Evolutionary conservation across 2,329 filamentous ascomycete species (phyloP).

Genomic region (Fusarium illudens): DNA sequence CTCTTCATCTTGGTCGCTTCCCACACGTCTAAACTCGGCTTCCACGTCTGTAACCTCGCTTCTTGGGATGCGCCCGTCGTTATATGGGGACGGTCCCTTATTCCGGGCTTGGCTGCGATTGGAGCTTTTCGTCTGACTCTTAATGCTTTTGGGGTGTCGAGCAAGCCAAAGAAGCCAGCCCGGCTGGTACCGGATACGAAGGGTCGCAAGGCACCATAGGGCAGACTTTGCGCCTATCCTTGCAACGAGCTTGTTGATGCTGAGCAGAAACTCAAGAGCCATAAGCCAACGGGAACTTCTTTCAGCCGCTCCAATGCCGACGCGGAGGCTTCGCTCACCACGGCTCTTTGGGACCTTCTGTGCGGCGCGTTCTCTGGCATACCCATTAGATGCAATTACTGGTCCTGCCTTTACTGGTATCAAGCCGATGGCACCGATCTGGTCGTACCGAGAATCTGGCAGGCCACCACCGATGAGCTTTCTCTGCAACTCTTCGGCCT

Average conservation of each 20-base stretch:
- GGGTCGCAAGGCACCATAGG: slow-evolving; percentile 66
- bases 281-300: slow-evolving; percentile 81
- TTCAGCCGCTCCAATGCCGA: slow-evolving; percentile 82
- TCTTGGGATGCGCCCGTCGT: slow-evolving; percentile 63
- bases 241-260: slow-evolving; percentile 64
- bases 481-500: slow-evolving; percentile 71
- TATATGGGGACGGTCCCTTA: slow-evolving; percentile 7
- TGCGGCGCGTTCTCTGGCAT: slow-evolving; percentile 74
- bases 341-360: slow-evolving; percentile 62
- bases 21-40: slow-evolving; percentile 72
- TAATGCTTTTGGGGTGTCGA: slow-evolving; percentile 49
- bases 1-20: slow-evolving; percentile 61
- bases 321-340: slow-evolving; percentile 57
- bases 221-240: slow-evolving; percentile 45
- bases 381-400: slow-evolving; percentile 62
- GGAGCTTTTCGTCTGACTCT: slow-evolving; percentile 26
- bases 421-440: slow-evolving; percentile 62
- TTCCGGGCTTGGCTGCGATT: slow-evolving; percentile 20
- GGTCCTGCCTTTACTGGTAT: slow-evolving; percentile 62
- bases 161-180: slow-evolving; percentile 67
- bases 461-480: slow-evolving; percentile 59
- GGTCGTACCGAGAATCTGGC: slow-evolving; percentile 59
- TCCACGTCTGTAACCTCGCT: slow-evolving; percentile 81
- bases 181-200: slow-evolving; percentile 50
- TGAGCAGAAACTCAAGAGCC: slow-evolving; percentile 77